Evolutionary conservation across 2,329 filamentous ascomycete genomes (phyloP).

Genomic region (Apiospora phragmitis): DNA sequence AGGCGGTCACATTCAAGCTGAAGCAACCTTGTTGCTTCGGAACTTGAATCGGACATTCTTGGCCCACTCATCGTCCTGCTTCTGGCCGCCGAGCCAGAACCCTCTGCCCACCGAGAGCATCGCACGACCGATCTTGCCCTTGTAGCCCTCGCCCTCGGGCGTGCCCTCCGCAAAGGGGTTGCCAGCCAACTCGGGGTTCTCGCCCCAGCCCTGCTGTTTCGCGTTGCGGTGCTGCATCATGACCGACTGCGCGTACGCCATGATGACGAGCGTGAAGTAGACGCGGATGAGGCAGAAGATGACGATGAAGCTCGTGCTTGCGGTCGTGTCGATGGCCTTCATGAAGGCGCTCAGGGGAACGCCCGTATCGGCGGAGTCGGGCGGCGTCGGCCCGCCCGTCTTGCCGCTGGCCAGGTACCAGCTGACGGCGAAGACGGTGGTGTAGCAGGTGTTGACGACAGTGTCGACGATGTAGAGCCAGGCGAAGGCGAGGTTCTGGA

Average conservation of each 20-base stretch:
- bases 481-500: constrained; percentile 78
- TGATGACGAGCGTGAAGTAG: constrained; percentile 82
- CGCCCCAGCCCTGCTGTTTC: constrained; percentile 33
- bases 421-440: constrained; percentile 74
- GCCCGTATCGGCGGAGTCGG: constrained; percentile 18
- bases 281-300: constrained; percentile 73
- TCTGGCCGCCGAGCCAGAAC: constrained; percentile 77
- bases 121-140: constrained; percentile 73
- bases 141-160: constrained; percentile 77
- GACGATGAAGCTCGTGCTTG: constrained; percentile 76
- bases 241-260: constrained; percentile 78
- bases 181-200: constrained; percentile 45
- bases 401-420: constrained; percentile 77
- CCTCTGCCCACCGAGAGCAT: constrained; percentile 73
- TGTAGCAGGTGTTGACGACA: constrained; percentile 79
- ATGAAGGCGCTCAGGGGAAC: constrained; percentile 18
- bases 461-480: constrained; percentile 87
- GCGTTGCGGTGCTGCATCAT: constrained; percentile 67
- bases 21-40: constrained; percentile 26
- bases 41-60: constrained; percentile 62
- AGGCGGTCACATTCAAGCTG: not conserved
- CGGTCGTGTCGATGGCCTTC: constrained; percentile 59
- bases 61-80: constrained; percentile 68
- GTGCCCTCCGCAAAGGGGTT: constrained; percentile 70
- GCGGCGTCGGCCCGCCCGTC: constrained; percentile 34